Evolutionary conservation across 2,329 filamentous ascomycete species (phyloP), one percentile per base, ranked within the genome.

Genomic region (Cladophialophora chaetospira): DNA sequence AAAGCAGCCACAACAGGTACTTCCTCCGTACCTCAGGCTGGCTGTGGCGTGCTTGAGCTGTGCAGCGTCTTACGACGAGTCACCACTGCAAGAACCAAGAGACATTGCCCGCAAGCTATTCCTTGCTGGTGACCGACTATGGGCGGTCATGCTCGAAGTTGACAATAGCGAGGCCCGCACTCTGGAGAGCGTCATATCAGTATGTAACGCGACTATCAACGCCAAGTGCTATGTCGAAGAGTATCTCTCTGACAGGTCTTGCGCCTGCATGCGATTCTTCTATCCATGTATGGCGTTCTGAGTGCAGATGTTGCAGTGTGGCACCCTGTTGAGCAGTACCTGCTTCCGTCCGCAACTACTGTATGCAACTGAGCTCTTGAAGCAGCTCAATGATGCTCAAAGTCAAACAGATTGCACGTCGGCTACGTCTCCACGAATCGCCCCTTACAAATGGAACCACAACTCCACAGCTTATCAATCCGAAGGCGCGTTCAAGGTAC

Each of bases 131-230:
- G 8, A 8, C 10, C 17, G 19, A 11, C 46, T 56, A 5, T 56
- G 53, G 53, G 36, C 15, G n/a, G 21, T 36, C 26, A 56, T 45
- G 33, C 4, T 36, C n/a, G 53, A 56, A 36, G 33, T 44, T 3
- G 53, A 56, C 23, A 56, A 56, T 28, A 50, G 53, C 42, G 53
- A 56, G 35, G 46, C 53, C 4, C 19, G 53, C 3, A 31, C 53
- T 3, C n/a, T 56, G 5, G 53, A 56, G 10, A 23, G 29, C 21
- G 25, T 51, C 10, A 38, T 56, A 10, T 17, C 53, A 10, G 53
- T 56, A 45, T 4, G 36, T 11, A 36, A 26, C 15, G 9, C 10
- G 11, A 13, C 19, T 19, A 9, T 35, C 8, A 23, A 17, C n/a
- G n/a, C n/a, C n/a, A n/a, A n/a, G n/a, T n/a, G n/a, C n/a, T n/a